Conservation (phyloP, 306 rosid species). For the Crotalaria pallida region DNA sequence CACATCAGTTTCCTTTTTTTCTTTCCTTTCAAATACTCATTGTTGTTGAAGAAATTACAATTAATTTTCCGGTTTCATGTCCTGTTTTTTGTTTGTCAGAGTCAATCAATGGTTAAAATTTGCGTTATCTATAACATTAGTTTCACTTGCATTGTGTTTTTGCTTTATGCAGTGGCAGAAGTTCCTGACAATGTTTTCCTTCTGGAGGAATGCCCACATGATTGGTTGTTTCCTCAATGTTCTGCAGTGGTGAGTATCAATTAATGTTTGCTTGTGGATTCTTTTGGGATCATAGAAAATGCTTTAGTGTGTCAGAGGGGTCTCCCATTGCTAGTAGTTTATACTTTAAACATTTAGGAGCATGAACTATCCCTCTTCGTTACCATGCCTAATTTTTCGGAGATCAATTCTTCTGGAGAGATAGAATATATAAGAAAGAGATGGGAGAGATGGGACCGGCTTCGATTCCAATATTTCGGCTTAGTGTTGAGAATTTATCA, state of each 20-base stretch:
- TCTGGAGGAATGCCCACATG: slow-evolving; percentile 91
- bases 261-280: background rate
- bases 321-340: background rate
- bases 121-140: background rate
- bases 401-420: slow-evolving; percentile 98
- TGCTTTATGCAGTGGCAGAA: slow-evolving; percentile 55
- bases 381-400: slow-evolving; percentile 93
- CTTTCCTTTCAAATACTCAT: background rate
- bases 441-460: slow-evolving; percentile 81
- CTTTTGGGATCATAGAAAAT: slow-evolving; percentile 1
- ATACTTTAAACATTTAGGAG: slow-evolving; percentile 37
- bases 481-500: slow-evolving; percentile 57
- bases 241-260: slow-evolving; percentile 87
- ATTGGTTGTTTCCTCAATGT: slow-evolving; percentile 96
- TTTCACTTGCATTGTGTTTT: slow-evolving; percentile 14
- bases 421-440: slow-evolving; percentile 64
- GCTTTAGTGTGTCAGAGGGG: background rate
- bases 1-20: background rate
- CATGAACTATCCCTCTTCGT: too few relatives aligned
- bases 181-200: slow-evolving; percentile 66
- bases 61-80: background rate
- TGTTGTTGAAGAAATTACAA: background rate
- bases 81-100: background rate
- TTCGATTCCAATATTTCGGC: slow-evolving; percentile 77
- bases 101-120: background rate